A percentile compares a stretch with the other conserved stretches of the same genome.
Conservation (phyloP, 768 basidiomycete genomes). For the Tricholoma sp. region DNA sequence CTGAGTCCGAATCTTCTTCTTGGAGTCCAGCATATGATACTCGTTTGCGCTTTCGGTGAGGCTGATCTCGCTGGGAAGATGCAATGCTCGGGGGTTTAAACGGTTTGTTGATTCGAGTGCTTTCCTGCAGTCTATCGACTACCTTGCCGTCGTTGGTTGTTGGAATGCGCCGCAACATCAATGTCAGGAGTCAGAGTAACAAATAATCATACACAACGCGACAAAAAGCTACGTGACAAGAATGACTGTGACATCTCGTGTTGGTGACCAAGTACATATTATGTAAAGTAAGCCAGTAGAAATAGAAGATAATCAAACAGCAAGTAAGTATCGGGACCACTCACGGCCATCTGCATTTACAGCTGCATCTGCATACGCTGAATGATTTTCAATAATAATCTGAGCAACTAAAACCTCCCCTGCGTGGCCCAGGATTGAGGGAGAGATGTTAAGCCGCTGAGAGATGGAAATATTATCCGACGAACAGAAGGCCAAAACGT, state of each 20-base stretch:
- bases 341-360: slow-evolving; percentile 34
- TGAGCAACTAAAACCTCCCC: slow-evolving; percentile 47
- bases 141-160: slow-evolving; percentile 65
- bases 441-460: slow-evolving; percentile 47
- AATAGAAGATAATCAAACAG: neutral
- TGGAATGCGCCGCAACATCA: slow-evolving; percentile 67
- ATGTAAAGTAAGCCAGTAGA: no score
- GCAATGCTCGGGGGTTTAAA: slow-evolving; percentile 68
- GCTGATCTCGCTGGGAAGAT: slow-evolving; percentile 50
- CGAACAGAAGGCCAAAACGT: slow-evolving; percentile 56
- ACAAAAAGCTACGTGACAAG: slow-evolving; percentile 8
- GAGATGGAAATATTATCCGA: slow-evolving; percentile 41
- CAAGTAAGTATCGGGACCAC: slow-evolving; percentile 22
- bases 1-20: slow-evolving; percentile 51
- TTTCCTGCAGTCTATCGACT: slow-evolving; percentile 67
- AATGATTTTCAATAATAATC: slow-evolving; percentile 53
- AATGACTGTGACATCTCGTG: slow-evolving; percentile 16
- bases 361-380: slow-evolving; percentile 54
- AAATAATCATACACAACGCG: neutral
- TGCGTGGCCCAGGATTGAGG: slow-evolving; percentile 36
- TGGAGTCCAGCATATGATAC: slow-evolving; percentile 80
- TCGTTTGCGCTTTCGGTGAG: slow-evolving; percentile 79
- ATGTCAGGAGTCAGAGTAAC: neutral
- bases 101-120: slow-evolving; percentile 67
- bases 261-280: no score